Base-by-base conservation (phyloP, 306 rosid species). In the Glycine soja region DNA sequence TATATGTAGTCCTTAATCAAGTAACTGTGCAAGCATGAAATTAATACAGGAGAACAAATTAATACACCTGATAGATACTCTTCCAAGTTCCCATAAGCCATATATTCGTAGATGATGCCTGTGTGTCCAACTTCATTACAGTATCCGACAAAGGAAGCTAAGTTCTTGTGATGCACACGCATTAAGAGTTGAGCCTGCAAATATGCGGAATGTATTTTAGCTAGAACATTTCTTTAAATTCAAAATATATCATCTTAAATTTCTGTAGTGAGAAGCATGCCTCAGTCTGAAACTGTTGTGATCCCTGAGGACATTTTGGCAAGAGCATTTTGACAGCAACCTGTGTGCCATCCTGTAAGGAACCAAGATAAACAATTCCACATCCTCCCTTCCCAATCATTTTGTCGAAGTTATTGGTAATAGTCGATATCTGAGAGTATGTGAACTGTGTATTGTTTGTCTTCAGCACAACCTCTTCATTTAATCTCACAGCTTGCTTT, bases 321-420 rank as follows among this genome's bases (percentile, higher is more conserved):
- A 88, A 84, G 59, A 91, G 85, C 81, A 89, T 81, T 83, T 91
- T 91, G 81, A 88, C 91, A 54, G 92, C 92, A 19, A 87, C 91
- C 83, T 88, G 87, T 45, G 87, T 81, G 19, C 67, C 59, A 8
- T 81, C 84, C 7, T 73, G 42, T 11, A 86, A 18, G 64, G 34
- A 64, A 65, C 93, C 93, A 47, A 54, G 86, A 63, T 86, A 89
- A 58, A 91, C 91, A 10, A 75, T 78, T 72, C 93, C 95, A 70
- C 74, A 86, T 53, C 89, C 93, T 67, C 95, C 95, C 76, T 80
- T 83, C 2, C 95, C 95, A 30, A 91, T 61, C 70, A 85, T 40
- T 59, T 57, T 78, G 71, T 79, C 34, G 45, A 89, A 86, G 87
- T 89, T 85, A 10, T 83, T 81, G 32, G 89, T 87, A 19, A 89